A percentile compares a stretch with the other conserved stretches of the same genome.
Conservation (phyloP, 2,329 filamentous ascomycete species). For the Fusarium humuli region DNA sequence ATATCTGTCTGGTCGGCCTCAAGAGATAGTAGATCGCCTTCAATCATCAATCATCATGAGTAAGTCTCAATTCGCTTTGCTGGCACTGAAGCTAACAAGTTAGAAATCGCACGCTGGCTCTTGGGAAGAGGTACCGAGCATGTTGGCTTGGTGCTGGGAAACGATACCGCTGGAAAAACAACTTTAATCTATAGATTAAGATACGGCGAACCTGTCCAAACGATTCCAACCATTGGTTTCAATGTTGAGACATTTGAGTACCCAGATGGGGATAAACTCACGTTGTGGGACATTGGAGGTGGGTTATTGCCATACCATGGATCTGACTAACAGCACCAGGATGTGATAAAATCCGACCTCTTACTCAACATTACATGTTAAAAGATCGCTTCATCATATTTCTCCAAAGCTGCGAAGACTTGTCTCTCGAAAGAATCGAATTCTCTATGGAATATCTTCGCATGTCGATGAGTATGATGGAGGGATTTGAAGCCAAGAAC, state of each 20-base stretch:
- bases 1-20: not conserved
- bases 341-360: conserved; percentile 46
- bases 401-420: conserved; percentile 46
- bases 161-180: conserved; percentile 71
- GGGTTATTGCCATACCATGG: not conserved
- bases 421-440: conserved; percentile 37
- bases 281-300: conserved; percentile 50
- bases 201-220: conserved; percentile 91
- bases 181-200: conserved; percentile 84
- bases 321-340: conserved; percentile 25
- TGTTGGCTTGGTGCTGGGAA: conserved; percentile 39
- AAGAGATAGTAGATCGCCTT: not conserved
- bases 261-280: conserved; percentile 35
- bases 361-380: conserved; percentile 46
- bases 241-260: conserved; percentile 82
- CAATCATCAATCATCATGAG: conserved; percentile 27
- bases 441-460: conserved; percentile 47
- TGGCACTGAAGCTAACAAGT: not conserved
- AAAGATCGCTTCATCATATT: conserved; percentile 46
- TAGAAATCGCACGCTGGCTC: conserved; percentile 43
- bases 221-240: conserved; percentile 94
- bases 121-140: conserved; percentile 36
- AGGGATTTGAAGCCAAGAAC: conserved; percentile 33
- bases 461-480: conserved; percentile 35
- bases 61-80: not conserved